Conservation (phyloP, 2,329 filamentous ascomycete genomes). For the Botryotinia calthae region DNA sequence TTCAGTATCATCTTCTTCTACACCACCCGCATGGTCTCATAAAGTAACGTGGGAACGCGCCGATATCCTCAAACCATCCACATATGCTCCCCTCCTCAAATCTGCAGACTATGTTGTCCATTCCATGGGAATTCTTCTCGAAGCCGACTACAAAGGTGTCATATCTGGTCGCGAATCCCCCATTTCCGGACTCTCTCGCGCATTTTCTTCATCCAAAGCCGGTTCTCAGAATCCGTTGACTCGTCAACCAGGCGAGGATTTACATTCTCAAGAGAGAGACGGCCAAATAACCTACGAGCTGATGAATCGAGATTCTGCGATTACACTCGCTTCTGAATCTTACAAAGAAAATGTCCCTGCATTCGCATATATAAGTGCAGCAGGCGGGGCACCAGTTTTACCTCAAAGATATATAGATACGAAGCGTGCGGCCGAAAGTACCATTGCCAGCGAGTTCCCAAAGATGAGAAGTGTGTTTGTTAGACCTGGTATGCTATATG, state of each 20-base stretch:
- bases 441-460: slow-evolving; percentile 70
- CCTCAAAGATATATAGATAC: slow-evolving; percentile 84
- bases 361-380: slow-evolving; percentile 88
- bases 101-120: slow-evolving; percentile 85
- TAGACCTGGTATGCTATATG: slow-evolving; percentile 85
- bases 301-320: slow-evolving; percentile 91
- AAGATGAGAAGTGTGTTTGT: slow-evolving; percentile 77
- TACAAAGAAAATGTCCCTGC: slow-evolving; percentile 60
- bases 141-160: slow-evolving; percentile 96
- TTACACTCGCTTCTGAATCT: slow-evolving; percentile 78
- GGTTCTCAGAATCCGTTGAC: slow-evolving; percentile 70
- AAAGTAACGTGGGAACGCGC: slow-evolving; percentile 85
- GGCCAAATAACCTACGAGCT: slow-evolving; percentile 90
- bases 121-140: slow-evolving; percentile 91
- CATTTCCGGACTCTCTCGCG: slow-evolving; percentile 72
- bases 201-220: slow-evolving; percentile 67
- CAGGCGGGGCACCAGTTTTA: slow-evolving; percentile 78
- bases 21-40: slow-evolving; percentile 75
- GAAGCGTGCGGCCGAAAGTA: slow-evolving; percentile 84
- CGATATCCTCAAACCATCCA: slow-evolving; percentile 65
- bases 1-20: slow-evolving; percentile 62
- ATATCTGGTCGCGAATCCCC: slow-evolving; percentile 80
- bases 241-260: slow-evolving; percentile 54
- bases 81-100: slow-evolving; percentile 76
- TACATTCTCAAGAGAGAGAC: slow-evolving; percentile 64